Base-by-base conservation (phyloP, 495 filamentous ascomycete species). In the Lophiotrema nucula region DNA sequence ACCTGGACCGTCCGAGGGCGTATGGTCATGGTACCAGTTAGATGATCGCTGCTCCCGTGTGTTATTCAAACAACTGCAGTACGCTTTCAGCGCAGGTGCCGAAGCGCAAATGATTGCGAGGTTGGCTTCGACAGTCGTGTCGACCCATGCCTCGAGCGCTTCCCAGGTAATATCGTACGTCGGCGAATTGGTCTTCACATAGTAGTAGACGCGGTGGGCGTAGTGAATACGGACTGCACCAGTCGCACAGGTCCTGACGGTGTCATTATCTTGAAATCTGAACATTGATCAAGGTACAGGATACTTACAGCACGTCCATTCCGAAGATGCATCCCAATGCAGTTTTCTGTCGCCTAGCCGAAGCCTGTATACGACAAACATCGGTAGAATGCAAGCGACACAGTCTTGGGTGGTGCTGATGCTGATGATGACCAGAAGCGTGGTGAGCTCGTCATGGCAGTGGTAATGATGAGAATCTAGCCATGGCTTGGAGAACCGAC, bases 91-190 rank as follows among this genome's bases (percentile, higher is more conserved):
- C 3, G 50, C 50, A 5, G 48, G 48, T 15, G 28, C 48, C 3
- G 48, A 39, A 2, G 48, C 27, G 28, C 50, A 53, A 16, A 43
- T 43, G 16, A 53, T 15, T 2, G 37, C 33, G 2, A 53, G 35
- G 27, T 53, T 42, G 16, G n/a, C 50, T 39, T 53, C 50, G 4
- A 43, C 35, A 2, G 19, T 13, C 1, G 50, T 53, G 37, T 11
- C 15, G 24, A 53, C n/a, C 35, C 15, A 53, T 12, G 50, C 19
- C 16, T 18, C 13, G 6, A 26, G 10, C 2, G 37, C 24, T 19
- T 53, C 37, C 50, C 35, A 53, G 12, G 37, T 12, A 13, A 53
- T 23, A 21, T 53, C 48, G 21, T 43, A 43, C 4, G 23, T 25
- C 15, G 22, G 1, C 10, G 42, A 21, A 4, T 4, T 2, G 3